These are phyloP conservation scores for Hyphochytrium catenoides DNA, from an alignment of 352 stramenopile genomes.

Conservation along the genomic window DNA sequence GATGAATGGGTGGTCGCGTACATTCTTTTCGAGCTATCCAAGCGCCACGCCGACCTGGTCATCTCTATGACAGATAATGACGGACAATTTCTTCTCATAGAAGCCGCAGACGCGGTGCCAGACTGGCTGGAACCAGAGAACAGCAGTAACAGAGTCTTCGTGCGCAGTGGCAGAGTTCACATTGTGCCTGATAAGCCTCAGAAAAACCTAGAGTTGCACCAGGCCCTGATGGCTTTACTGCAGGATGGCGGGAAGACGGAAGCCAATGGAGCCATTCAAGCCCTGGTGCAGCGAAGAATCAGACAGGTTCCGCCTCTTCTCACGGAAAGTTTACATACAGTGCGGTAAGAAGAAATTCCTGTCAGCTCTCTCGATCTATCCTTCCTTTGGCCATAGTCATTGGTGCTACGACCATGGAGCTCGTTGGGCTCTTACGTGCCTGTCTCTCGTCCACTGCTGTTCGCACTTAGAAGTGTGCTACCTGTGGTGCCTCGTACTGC, in stretches of 20 bases:
- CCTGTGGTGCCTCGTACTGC: too few relatives aligned
- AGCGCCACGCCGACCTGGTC: slow-evolving; percentile 12
- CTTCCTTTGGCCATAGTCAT: too few relatives aligned
- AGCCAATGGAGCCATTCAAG: slow-evolving; percentile 17
- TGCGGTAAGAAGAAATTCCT: too few relatives aligned
- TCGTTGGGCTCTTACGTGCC: too few relatives aligned
- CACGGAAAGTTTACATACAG: slow-evolving; percentile 19
- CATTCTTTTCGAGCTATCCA: slow-evolving; percentile 22
- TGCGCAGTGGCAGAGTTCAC: slow-evolving; percentile 17
- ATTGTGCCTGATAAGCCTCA: slow-evolving; percentile 12
- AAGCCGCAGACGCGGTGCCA: slow-evolving; percentile 30
- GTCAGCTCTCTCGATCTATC: too few relatives aligned
- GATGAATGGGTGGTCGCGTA: slow-evolving; percentile 35
- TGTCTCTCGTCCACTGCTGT: too few relatives aligned
- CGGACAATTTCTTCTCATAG: slow-evolving; percentile 47
- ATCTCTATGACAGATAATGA: slow-evolving; percentile 21
- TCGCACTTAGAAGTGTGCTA: too few relatives aligned
- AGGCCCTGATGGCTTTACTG: slow-evolving; percentile 10
- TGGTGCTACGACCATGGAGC: too few relatives aligned
- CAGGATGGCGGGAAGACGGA: slow-evolving; percentile 2
- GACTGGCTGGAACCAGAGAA: slow-evolving; percentile 33
- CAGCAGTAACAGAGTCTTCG: slow-evolving; percentile 21
- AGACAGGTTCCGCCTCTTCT: slow-evolving; percentile 16
- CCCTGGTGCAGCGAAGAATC: slow-evolving; percentile 16
- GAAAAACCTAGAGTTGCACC: slow-evolving; percentile 1